Conservation (phyloP, 495 filamentous ascomycete species). For the Penicillium daleae region DNA sequence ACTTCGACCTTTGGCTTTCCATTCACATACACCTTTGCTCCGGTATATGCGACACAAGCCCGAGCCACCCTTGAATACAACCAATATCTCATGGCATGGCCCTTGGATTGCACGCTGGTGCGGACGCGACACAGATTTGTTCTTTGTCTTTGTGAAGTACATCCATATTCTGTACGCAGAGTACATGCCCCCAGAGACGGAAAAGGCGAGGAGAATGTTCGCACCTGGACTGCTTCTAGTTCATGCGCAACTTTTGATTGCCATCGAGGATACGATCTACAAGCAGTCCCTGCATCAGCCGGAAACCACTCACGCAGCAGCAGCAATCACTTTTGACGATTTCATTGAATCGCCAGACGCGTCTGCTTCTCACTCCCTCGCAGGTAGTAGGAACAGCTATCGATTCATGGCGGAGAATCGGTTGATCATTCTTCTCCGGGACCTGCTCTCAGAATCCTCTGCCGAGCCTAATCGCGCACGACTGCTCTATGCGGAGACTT, state of each 20-base stretch:
- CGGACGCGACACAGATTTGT: conserved; percentile 87
- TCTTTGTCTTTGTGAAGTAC: conserved; percentile 93
- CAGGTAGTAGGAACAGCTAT: conserved; percentile 64
- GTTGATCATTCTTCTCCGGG: conserved; percentile 81
- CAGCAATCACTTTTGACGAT: conserved; percentile 76
- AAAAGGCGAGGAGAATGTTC: conserved; percentile 63
- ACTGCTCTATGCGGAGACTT: conserved; percentile 77
- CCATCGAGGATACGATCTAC: conserved; percentile 86
- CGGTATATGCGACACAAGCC: conserved; percentile 69
- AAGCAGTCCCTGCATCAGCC: conserved; percentile 59
- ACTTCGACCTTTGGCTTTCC: conserved; percentile 73
- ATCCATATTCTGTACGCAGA: conserved; percentile 83
- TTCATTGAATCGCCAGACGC: conserved; percentile 72
- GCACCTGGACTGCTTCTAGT: conserved; percentile 83
- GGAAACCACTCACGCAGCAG: conserved; percentile 57
- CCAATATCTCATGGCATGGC: conserved; percentile 81
- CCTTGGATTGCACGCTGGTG: conserved; percentile 87
- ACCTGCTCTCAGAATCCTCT: conserved; percentile 77
- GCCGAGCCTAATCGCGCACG: conserved; percentile 58
- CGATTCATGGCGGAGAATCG: conserved; percentile 92
- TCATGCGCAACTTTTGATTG: conserved; percentile 80
- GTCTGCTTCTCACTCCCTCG: conserved; percentile 67
- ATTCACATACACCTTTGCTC: conserved; percentile 63
- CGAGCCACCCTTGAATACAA: conserved; percentile 67
- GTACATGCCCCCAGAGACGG: conserved; percentile 69